Conservation (phyloP, 176 grass and related monocot species). For the Rhynchospora pubera region DNA sequence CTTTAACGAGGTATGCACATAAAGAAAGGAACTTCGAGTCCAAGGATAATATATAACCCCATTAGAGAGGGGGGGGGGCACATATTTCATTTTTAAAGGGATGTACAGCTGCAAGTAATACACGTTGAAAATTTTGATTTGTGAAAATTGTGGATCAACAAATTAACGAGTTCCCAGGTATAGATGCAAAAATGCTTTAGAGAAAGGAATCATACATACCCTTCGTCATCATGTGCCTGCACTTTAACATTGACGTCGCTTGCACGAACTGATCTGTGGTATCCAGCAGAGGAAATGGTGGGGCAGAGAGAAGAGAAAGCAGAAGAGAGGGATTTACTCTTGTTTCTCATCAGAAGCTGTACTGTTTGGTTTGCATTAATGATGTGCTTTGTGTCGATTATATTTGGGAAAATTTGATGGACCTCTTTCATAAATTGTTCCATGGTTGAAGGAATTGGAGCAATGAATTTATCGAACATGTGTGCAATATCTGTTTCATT, state of each 20-base stretch:
- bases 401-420: constrained; percentile 63
- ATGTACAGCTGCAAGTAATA: background rate
- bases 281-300: constrained; percentile 21
- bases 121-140: background rate
- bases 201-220: constrained; percentile 34
- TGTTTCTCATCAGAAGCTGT: constrained; percentile 58
- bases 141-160: background rate
- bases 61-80: too few relatives aligned
- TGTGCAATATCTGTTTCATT: constrained; percentile 73
- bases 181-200: constrained; percentile 10
- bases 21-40: background rate
- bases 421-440: constrained; percentile 47
- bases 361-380: constrained; percentile 41
- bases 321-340: constrained; percentile 90
- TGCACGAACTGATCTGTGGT: constrained; percentile 21
- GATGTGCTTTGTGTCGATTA: constrained; percentile 84
- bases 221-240: constrained; percentile 49
- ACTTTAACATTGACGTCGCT: constrained; percentile 55
- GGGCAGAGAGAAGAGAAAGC: constrained; percentile 72
- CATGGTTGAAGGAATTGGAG: constrained; percentile 74
- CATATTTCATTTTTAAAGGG: background rate
- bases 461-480: constrained; percentile 81
- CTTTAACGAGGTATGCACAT: background rate
- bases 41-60: background rate
- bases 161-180: background rate